Conservation (phyloP, 345 rosid genomes). For the Mangifera indica region DNA sequence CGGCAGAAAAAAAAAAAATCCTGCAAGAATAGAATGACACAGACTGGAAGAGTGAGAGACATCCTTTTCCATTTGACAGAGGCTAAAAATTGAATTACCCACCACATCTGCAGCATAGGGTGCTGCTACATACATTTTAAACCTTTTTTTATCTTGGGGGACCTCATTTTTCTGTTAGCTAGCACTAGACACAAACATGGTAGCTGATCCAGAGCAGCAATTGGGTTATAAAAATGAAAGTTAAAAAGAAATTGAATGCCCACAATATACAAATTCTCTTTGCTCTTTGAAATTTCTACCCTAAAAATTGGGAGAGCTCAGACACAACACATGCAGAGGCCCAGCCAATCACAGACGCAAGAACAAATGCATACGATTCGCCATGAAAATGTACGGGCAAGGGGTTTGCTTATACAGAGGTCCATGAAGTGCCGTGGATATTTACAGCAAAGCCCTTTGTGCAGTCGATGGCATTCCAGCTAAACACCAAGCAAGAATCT, state of each 20-base stretch:
- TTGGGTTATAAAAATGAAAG: slow-evolving; percentile 24
- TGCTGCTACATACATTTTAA: slow-evolving; percentile 8
- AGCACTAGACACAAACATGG: slow-evolving; percentile 20
- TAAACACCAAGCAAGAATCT: slow-evolving; percentile 62
- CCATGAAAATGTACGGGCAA: background rate
- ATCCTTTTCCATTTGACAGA: background rate
- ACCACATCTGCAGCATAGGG: slow-evolving; percentile 13
- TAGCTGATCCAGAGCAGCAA: slow-evolving; percentile 17
- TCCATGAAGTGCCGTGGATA: background rate
- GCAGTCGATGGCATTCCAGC: slow-evolving; percentile 1
- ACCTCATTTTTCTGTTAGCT: slow-evolving; percentile 21
- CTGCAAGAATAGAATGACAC: background rate
- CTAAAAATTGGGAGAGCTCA: slow-evolving; percentile 22
- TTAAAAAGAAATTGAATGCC: slow-evolving; percentile 23
- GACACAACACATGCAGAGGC: slow-evolving; percentile 13
- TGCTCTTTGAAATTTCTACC: slow-evolving; percentile 41
- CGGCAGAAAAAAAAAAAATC: background rate
- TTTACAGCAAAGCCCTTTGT: slow-evolving; percentile 7
- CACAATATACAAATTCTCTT: slow-evolving; percentile 49
- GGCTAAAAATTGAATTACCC: slow-evolving; percentile 13
- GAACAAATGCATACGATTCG: slow-evolving; percentile 16
- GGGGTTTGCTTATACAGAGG: background rate
- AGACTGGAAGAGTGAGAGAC: no score
- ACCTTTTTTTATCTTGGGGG: background rate
- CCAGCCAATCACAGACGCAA: slow-evolving; percentile 26